Conservation (phyloP, 352 stramenopile genomes). For the Phytophthora citricola region DNA sequence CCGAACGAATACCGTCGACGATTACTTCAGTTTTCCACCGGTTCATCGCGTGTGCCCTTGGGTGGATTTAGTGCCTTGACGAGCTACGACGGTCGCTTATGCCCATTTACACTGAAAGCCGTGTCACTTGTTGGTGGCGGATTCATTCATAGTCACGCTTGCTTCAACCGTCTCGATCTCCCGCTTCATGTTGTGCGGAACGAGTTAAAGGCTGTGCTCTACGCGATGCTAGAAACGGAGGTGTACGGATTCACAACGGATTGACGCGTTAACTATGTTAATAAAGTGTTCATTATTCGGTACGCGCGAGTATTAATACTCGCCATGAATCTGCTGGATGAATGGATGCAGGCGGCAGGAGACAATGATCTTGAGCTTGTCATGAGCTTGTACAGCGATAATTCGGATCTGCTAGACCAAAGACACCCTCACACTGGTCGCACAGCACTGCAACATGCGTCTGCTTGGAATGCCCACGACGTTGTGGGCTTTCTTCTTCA, state of each 20-base stretch:
- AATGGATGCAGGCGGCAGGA: slow-evolving; percentile 19
- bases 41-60: slow-evolving; percentile 58
- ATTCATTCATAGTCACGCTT: slow-evolving; percentile 64
- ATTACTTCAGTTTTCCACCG: slow-evolving; percentile 65
- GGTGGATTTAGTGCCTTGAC: slow-evolving; percentile 58
- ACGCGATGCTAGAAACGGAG: slow-evolving; percentile 55
- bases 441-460: slow-evolving; percentile 28
- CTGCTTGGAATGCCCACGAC: slow-evolving; percentile 25
- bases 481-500: slow-evolving; percentile 20
- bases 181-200: slow-evolving; percentile 91
- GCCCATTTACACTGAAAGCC: slow-evolving; percentile 56
- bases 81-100: slow-evolving; percentile 58
- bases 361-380: slow-evolving; percentile 21
- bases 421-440: slow-evolving; percentile 23
- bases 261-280: slow-evolving; percentile 19
- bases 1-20: slow-evolving; percentile 49
- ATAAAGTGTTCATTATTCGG: slow-evolving; percentile 19
- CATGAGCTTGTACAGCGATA: background rate
- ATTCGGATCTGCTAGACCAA: slow-evolving; percentile 26
- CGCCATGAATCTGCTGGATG: slow-evolving; percentile 20
- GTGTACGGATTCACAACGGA: slow-evolving; percentile 72
- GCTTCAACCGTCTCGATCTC: slow-evolving; percentile 92
- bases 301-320: slow-evolving; percentile 10
- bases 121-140: slow-evolving; percentile 41
- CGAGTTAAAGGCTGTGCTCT: slow-evolving; percentile 66